These are phyloP conservation scores for Linderina pennispora DNA, from an alignment of 192 early-diverging fungal species.

Conservation along the genomic window DNA sequence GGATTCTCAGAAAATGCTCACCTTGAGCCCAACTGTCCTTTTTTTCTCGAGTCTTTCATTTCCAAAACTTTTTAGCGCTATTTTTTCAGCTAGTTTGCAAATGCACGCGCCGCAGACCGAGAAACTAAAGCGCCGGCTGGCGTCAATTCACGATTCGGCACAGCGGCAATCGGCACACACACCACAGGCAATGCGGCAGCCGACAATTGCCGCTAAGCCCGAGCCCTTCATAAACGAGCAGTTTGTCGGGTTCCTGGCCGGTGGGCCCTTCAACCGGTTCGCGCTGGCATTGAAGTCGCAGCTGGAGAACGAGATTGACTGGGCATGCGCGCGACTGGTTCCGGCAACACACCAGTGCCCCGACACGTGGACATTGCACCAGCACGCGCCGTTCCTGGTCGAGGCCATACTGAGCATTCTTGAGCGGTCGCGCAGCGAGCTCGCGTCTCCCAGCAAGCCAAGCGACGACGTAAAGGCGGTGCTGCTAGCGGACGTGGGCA, in stretches of 20 bases:
- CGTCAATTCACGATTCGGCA: slow-evolving; percentile 6
- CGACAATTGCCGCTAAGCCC: background rate
- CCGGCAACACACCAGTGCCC: slow-evolving; percentile 23
- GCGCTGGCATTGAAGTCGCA: slow-evolving; percentile 37
- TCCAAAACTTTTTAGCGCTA: too few species aligned
- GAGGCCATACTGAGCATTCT: slow-evolving; percentile 34
- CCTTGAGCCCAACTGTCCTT: background rate
- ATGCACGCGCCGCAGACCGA: background rate
- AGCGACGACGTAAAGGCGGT: background rate
- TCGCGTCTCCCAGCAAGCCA: too few species aligned
- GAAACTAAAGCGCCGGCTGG: background rate
- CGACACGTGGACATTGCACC: slow-evolving; percentile 21
- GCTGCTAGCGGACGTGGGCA: slow-evolving; percentile 16
- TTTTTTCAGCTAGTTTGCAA: slow-evolving; percentile 13
- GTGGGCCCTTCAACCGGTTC: slow-evolving; percentile 43
- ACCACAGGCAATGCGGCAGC: background rate
- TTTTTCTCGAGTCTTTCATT: too few species aligned
- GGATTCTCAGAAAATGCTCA: too few species aligned
- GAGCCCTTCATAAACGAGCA: slow-evolving; percentile 30
- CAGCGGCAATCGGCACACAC: background rate
- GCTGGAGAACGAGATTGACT: slow-evolving; percentile 45
- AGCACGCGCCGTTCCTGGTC: slow-evolving; percentile 36
- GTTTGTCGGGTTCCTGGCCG: slow-evolving; percentile 15
- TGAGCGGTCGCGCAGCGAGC: slow-evolving; percentile 22
- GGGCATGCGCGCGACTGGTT: slow-evolving; percentile 35